Base-by-base conservation (phyloP, 345 rosid species). In the Eucalyptus decipiens region DNA sequence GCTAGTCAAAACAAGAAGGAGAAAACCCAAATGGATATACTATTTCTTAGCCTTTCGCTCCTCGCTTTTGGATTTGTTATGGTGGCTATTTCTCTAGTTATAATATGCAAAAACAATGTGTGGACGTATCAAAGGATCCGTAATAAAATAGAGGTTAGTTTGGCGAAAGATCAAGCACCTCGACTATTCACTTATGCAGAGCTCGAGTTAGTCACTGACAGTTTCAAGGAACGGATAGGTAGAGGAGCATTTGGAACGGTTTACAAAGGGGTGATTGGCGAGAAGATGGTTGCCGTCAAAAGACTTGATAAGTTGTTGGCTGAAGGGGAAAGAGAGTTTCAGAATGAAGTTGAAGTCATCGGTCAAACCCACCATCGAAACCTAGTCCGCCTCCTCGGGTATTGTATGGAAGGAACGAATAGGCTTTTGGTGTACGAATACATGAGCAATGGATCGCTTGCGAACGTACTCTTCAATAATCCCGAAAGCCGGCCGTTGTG, bases 291-390 rank as follows among this genome's bases (percentile, higher is more conserved):
- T 18, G 93, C 94, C 11, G 91, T 89, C 30, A 91, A 91, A 88
- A 88, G 88, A 85, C 83, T 92, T 11, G 80, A 90, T 4, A 86
- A 87, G 18, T 11, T 32, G 58, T 14, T 88, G 80, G n/a, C 54
- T 5, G 88, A 91, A 47, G 91, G 92, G 7, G 90, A 91, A 80
- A 90, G 37, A 45, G 92, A 91, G 88, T 92, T 91, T 37, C 90
- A 56, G 60, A 90, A 34, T 3, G 92, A 91, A 50, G 76, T 92
- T 17, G 72, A 87, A 28, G 89, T 86, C 3, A 90, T 91, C 24
- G 92, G 90, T 19, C 90, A 60, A 86, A 89, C 92, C 21, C 90
- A 91, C 45, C 94, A 92, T n/a, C 49, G 69, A 47, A 91, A 91
- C 85, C 43, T 92, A 40, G 92, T 91, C 12, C 83, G 87, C 17